Evolutionary conservation across 768 basidiomycete genomes (phyloP).

Genomic region (Boletus edulis): DNA sequence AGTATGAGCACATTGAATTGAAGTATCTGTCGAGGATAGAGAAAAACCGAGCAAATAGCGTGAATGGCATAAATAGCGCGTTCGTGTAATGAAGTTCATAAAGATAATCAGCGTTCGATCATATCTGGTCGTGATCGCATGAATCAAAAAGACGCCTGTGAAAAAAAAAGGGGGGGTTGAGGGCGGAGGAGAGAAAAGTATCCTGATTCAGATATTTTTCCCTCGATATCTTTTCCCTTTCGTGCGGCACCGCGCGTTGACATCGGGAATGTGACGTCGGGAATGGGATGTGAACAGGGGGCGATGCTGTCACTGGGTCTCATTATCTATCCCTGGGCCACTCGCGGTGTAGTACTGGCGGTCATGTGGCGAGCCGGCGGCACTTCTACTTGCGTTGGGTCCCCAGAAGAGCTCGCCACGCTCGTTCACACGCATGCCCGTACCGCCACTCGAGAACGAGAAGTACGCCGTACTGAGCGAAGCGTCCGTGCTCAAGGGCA

Average conservation of each 20-base stretch:
- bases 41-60: not conserved
- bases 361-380: slow-evolving; percentile 10
- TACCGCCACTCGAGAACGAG: slow-evolving; percentile 25
- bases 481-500: not conserved
- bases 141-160: not conserved
- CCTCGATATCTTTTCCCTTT: not conserved
- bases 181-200: not conserved
- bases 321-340: slow-evolving; percentile 4
- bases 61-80: slow-evolving; percentile 28
- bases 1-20: not conserved
- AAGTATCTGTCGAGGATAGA: not conserved
- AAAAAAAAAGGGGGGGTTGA: not conserved
- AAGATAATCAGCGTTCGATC: slow-evolving; percentile 22
- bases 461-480: slow-evolving; percentile 26
- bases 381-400: not conserved
- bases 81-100: slow-evolving; percentile 17
- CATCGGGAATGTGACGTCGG: not conserved
- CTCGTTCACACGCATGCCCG: slow-evolving; percentile 23
- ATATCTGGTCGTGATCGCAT: slow-evolving; percentile 11
- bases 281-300: not conserved
- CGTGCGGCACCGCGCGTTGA: not conserved
- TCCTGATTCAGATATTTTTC: not conserved
- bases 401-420: slow-evolving; percentile 25
- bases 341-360: slow-evolving; percentile 17
- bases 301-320: slow-evolving; percentile 1